phyloP scores from a whole-genome alignment of 768 basidiomycete species.

The Hypholoma sublateritium region DNA sequence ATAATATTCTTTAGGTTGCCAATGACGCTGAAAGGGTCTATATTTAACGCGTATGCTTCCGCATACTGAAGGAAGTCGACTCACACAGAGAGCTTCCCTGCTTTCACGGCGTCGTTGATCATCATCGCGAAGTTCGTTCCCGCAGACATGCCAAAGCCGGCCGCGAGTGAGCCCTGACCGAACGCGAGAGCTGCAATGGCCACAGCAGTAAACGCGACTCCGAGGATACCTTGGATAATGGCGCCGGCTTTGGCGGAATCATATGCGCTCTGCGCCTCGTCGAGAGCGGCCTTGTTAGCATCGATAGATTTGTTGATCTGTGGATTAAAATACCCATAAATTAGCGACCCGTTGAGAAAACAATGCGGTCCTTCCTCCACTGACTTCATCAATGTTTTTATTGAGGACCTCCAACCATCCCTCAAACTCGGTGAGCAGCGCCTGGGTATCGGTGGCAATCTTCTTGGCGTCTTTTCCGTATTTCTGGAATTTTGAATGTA shows the following conservation, averaged over 20 bases:
- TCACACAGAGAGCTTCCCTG: background rate
- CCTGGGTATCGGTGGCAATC: background rate
- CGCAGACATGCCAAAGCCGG: background rate
- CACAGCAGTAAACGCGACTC: background rate
- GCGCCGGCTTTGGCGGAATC: background rate
- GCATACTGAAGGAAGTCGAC: background rate
- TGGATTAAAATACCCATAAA: background rate
- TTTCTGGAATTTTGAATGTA: background rate
- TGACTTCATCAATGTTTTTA: background rate
- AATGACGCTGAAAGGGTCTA: background rate
- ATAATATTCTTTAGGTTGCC: background rate
- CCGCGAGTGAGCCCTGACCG: background rate
- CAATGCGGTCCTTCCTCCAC: background rate
- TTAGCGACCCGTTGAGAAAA: background rate
- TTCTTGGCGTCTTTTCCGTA: background rate
- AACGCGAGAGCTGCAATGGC: background rate
- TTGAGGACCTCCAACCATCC: background rate
- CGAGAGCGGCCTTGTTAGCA: background rate
- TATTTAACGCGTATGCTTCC: background rate
- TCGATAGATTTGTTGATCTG: background rate
- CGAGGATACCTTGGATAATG: background rate
- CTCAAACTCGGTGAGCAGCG: background rate
- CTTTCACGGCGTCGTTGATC: background rate
- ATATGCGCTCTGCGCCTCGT: background rate
- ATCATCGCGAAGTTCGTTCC: background rate